Conservation (phyloP, 352 stramenopile species). For the Phytophthora crassamura region DNA sequence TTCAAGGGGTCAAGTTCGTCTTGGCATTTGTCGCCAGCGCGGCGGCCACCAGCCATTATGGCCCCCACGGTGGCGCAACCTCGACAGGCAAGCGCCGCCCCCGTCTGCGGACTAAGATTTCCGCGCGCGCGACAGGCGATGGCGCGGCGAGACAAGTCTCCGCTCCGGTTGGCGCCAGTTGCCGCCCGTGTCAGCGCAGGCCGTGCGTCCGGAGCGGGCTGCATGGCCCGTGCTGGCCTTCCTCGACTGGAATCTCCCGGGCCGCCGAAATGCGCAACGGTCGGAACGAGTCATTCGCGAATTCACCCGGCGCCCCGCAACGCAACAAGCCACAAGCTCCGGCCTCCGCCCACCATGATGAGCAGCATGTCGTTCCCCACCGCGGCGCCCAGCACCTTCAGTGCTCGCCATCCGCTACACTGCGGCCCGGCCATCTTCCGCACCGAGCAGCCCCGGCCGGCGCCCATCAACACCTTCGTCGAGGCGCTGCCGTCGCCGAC, state of each 20-base stretch:
- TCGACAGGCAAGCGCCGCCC: constrained; percentile 8
- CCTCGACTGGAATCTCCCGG: constrained; percentile 3
- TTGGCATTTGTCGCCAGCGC: constrained; percentile 33
- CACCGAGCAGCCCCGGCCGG: neutral
- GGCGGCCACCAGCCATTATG: constrained; percentile 9
- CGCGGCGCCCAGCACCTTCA: constrained; percentile 22
- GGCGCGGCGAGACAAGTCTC: constrained; percentile 23
- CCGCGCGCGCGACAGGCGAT: constrained; percentile 37
- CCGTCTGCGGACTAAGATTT: constrained; percentile 40
- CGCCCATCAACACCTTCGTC: constrained; percentile 15
- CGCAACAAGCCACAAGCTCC: neutral
- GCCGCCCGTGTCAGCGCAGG: constrained; percentile 17
- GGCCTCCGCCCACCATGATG: constrained; percentile 17
- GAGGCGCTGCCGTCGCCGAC: constrained; percentile 3
- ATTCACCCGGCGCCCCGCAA: constrained; percentile 17
- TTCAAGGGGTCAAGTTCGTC: constrained; percentile 32
- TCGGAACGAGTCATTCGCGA: constrained; percentile 37
- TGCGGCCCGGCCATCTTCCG: constrained; percentile 6
- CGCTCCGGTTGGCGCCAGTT: constrained; percentile 34
- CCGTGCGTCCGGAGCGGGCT: constrained; percentile 15
- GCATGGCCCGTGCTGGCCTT: constrained; percentile 8
- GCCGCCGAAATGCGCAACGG: constrained; percentile 11
- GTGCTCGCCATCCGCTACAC: constrained; percentile 29
- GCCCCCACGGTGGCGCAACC: constrained; percentile 6
- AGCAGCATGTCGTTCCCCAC: constrained; percentile 30